Evolutionary conservation across 1,284 basidiomycete genomes (phyloP), one percentile per base, ranked within the genome.

Genomic region (Neolentinus lepideus): DNA sequence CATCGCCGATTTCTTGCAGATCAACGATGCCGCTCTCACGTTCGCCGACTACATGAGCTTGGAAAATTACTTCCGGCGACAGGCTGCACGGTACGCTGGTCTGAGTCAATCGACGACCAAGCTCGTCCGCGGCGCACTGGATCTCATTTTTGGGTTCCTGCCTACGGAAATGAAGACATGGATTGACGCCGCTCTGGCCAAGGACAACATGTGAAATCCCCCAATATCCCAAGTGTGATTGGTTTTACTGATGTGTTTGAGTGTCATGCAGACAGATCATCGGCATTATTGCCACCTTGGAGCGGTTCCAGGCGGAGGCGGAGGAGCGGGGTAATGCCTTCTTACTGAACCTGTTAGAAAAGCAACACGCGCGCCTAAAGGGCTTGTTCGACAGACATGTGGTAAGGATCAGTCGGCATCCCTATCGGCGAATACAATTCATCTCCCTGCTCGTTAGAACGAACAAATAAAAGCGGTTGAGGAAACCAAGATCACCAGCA

Each of bases 11-110:
- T 94, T 98, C 68, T 74, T 99, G 47, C 94, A 96, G 66, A 90
- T 97, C 66, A 88, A 90, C 60, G 92, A 96, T 64, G 83, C 85
- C 47, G 85, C 85, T 24, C 78, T 92, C 19, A 98, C 96, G 0
- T 99, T 94, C 70, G 96, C 96, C 9, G 96, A 98, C 71, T 95
- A 97, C 64, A 92, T 94, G 84, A 85, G 88, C 51, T 74, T 99
- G 58, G 96, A 98, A 67, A 91, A 87, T 55, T 98, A 97, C 71
- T 98, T 98, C 76, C 80, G 92, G 24, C 79, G 95, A 36, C 90
- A 97, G 64, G 96, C 96, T 2, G 79, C 88, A 9, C 77, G 88
- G n/a, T 77, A 81, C 50, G 77, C 80, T 14, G 85, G 83, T 1
- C 74, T 92, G 48, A 84, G 82, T 57, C 76, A 79, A 52, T 72